Evolutionary conservation across 805 yeast species (phyloP).

Genomic region (Metschnikowia corniflorae): DNA sequence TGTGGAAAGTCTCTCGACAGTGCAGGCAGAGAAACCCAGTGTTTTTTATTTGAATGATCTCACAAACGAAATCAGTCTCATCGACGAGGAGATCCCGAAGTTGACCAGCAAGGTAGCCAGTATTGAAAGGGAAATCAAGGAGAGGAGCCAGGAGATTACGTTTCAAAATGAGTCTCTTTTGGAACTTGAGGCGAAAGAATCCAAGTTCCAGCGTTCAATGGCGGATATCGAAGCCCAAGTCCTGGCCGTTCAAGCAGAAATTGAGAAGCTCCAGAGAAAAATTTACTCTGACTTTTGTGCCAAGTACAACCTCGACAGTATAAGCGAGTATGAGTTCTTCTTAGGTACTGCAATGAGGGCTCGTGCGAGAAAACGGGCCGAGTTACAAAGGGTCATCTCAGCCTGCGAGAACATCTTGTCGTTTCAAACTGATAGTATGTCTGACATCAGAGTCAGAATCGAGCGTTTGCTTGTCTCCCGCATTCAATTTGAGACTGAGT

Average conservation of each 20-base stretch:
- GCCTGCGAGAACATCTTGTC: constrained; percentile 56
- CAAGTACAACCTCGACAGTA: constrained; percentile 48
- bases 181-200: constrained; percentile 21
- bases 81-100: constrained; percentile 39
- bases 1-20: constrained; percentile 48
- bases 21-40: constrained; percentile 47
- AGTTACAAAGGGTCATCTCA: constrained; percentile 57
- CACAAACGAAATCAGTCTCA: constrained; percentile 49
- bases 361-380: constrained; percentile 58
- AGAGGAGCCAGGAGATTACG: constrained; percentile 47
- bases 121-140: constrained; percentile 42
- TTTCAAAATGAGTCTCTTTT: constrained; percentile 34
- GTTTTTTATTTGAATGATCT: constrained; percentile 55
- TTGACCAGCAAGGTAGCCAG: constrained; percentile 45
- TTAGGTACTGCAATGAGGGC: constrained; percentile 58
- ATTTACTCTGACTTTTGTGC: constrained; percentile 55
- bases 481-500: constrained; percentile 26
- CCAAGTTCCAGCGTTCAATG: constrained; percentile 16
- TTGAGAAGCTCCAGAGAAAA: constrained; percentile 33
- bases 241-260: constrained; percentile 1
- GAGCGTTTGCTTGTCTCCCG: constrained; percentile 30
- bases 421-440: constrained; percentile 61
- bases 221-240: constrained; percentile 16
- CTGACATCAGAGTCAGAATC: constrained; percentile 48
- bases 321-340: constrained; percentile 66